These are phyloP conservation scores for Akanthomyces muscarius DNA, from an alignment of 2,329 filamentous ascomycete species.

Conservation along the genomic window DNA sequence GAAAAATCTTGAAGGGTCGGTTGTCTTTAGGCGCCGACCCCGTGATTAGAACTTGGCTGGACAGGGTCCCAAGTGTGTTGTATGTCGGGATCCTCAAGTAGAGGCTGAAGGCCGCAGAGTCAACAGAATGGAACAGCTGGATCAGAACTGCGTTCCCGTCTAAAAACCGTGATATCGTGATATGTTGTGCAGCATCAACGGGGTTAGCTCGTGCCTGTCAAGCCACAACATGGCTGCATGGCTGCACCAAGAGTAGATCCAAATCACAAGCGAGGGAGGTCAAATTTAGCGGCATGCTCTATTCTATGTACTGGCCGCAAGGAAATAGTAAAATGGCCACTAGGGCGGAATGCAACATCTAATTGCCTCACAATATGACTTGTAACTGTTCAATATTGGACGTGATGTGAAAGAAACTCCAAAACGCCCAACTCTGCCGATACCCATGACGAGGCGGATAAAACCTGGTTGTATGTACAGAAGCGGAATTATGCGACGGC, in stretches of 20 bases:
- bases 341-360: slow-evolving; percentile 5
- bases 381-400: slow-evolving; percentile 15
- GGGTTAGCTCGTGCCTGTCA: background rate
- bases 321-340: background rate
- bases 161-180: no score
- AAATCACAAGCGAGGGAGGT: background rate
- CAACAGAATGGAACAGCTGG: no score
- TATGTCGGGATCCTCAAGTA: no score
- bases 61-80: no score
- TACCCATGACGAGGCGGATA: background rate
- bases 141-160: no score
- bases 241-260: background rate
- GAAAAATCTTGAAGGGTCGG: no score
- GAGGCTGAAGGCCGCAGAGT: no score
- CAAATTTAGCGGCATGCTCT: slow-evolving; percentile 2
- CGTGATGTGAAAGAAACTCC: slow-evolving; percentile 24
- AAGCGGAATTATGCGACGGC: slow-evolving; percentile 14
- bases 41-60: no score
- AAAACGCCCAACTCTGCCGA: slow-evolving; percentile 24
- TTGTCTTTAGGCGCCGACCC: no score
- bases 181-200: no score
- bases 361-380: slow-evolving; percentile 15
- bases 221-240: no score
- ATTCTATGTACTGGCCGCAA: slow-evolving; percentile 13
- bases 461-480: slow-evolving; percentile 13